Base-by-base conservation (phyloP, 208 protist species). In the Trypanosoma caninum region DNA sequence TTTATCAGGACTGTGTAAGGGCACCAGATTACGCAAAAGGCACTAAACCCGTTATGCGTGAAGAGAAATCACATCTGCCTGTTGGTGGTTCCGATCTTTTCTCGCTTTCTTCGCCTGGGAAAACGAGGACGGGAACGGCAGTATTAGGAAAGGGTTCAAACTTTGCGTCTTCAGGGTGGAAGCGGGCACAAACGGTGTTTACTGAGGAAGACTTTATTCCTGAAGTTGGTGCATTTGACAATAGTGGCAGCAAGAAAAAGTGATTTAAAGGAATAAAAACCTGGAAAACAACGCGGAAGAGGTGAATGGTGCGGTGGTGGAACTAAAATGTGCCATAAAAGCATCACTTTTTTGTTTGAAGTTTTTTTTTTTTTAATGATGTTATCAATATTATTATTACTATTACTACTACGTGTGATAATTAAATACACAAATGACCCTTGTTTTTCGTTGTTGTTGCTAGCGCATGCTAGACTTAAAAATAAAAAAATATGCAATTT, bases 111-210 rank as follows among this genome's bases (percentile, higher is more conserved):
- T 35, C 46, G 25, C 14, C 34, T 48, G 27, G 37, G 4, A 31
- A 30, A 45, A 25, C 35, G 8, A 16, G 53, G 37, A 9, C 27
- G 2, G 52, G 20, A 23, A n/a, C 62, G 1, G 18, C 38, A 48
- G 33, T 50, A 44, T 45, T 35, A 37, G 54, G 61, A 42, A 87
- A 78, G 57, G 85, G 69, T 31, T 71, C 59, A 9, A 59, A 70
- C 13, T 90, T 92, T 63, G 85, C 79, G 16, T 76, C 81, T 6
- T 62, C 72, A 41, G 76, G 78, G 10, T 91, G 84, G 84, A 88
- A 84, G 38, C 59, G 65, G 13, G 10, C 72, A n/a, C 69, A 77
- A 25, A 54, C 72, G 4, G 69, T 69, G 23, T 91, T 88, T 59
- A 31, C 61, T 6, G 84, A 91, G 54, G 65, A 71, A n/a, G 84